phyloP scores from a whole-genome alignment of 306 rosid species.

The Quercus aquifolioides region DNA sequence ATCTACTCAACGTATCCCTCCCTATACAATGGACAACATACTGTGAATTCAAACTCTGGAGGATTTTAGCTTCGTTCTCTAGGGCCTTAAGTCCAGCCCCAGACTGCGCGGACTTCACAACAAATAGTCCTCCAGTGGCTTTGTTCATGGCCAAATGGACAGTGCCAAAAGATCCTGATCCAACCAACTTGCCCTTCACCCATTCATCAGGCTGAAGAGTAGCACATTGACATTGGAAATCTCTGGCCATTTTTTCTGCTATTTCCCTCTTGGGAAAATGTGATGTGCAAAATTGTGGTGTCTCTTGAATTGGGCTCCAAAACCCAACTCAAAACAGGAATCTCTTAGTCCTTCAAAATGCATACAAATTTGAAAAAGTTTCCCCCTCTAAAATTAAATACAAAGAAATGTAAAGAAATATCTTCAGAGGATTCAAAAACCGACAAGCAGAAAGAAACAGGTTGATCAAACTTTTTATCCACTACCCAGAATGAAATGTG shows the following conservation, averaged over 20 bases:
- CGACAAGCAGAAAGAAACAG: slow-evolving; percentile 9
- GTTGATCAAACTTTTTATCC: slow-evolving; percentile 1
- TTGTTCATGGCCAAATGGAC: slow-evolving; percentile 63
- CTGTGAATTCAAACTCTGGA: slow-evolving; percentile 30
- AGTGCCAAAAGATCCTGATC: slow-evolving; percentile 57
- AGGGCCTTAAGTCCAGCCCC: slow-evolving; percentile 29
- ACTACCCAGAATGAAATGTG: not conserved
- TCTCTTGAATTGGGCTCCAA: slow-evolving; percentile 6
- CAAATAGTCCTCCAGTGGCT: slow-evolving; percentile 52
- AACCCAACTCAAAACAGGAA: slow-evolving; percentile 16
- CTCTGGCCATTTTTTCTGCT: slow-evolving; percentile 14
- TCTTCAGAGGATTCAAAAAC: not conserved
- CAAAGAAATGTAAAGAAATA: not conserved
- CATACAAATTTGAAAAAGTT: not conserved
- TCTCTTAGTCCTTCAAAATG: not conserved
- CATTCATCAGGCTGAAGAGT: slow-evolving; percentile 33
- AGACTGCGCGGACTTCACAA: slow-evolving; percentile 45
- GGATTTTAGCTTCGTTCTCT: slow-evolving; percentile 45
- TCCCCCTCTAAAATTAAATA: not conserved
- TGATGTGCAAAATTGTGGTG: not conserved
- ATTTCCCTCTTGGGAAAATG: not conserved
- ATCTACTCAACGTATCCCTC: slow-evolving; percentile 7
- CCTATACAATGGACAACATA: slow-evolving; percentile 48
- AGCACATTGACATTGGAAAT: not conserved
- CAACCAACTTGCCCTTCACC: slow-evolving; percentile 60